Base-by-base conservation (phyloP, 2,329 filamentous ascomycete species). In the Cryphonectria naterciae region DNA sequence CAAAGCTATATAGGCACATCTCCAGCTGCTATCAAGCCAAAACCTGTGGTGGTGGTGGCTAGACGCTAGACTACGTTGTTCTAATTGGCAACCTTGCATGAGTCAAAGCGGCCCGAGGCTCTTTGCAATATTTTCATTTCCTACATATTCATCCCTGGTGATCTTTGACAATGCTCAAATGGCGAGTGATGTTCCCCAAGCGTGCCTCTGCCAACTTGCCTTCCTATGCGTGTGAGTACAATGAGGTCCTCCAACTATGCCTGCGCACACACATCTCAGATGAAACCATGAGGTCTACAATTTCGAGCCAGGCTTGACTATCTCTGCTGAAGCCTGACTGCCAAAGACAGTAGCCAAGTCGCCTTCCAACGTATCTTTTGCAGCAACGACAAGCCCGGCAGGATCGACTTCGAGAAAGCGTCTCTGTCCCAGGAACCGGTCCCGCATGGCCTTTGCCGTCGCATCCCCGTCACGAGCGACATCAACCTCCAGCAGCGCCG, bases 401-500 rank as follows among this genome's bases (percentile, higher is more conserved):
- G 49, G 32, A 2, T 2, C 56, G 43, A 32, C 41, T 15, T 41
- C 49, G 15, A 61, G 25, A n/a, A 80, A 76, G 3, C 76, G 72
- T 66, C 75, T 79, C 56, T 77, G 79, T 7, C 54, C 70, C 37
- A 85, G 69, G 68, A 82, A 86, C 2, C 84, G 77, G 19, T 71
- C 68, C 62, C 82, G 80, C 68, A 86, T 82, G 25, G 83, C 82
- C 22, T 76, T 75, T 0, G 81, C 77, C 5, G 81, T 80, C 1
- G 70, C 67, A 8, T 82, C 80, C 2, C 79, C 79, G 65, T 83
- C 80, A 49, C 76, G 79, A 6, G 75, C 70, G 1, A 80, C 79
- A 70, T 86, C 84, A 1, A 83, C 78, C 56, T 81, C 75, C 52
- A 85, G 78, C 63, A 87, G 74, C n/a, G 81, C 76, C 11, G 79